Base-by-base conservation (phyloP, 306 rosid species). In the Inga oerstediana region DNA sequence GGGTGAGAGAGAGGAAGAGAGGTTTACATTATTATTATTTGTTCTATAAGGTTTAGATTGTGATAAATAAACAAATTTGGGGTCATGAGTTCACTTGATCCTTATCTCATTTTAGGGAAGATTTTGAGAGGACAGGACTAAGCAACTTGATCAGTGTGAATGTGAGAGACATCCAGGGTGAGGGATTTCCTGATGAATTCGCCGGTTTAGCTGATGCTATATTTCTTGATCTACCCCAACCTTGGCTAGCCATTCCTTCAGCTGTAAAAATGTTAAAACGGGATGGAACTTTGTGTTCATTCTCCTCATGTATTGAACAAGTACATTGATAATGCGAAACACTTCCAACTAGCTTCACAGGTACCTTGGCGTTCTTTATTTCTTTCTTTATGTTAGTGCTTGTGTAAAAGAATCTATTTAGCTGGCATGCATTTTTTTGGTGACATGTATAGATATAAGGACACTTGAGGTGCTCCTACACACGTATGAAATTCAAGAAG, bases 161-260 rank as follows among this genome's bases (percentile, higher is more conserved):
- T 52, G 97, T 91, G 77, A 91, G 95, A 84, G 95, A 95, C 80
- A 90, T 93, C 80, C 98, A 95, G 84, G 97, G 94, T 27, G 89
- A 91, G 81, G 98, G 97, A 68, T 95, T 95, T 87, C 97, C 97
- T 13, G 91, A 88, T 83, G 91, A 91, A 72, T 84, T 87, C 74
- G 61, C 76, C 13, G 88, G 92, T 74, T 79, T 77, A 84, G 94
- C 89, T 20, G 97, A 95, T 71, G 82, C 97, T 10, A 86, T 90
- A 77, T 95, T 93, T 88, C 86, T 95, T 84, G 98, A 95, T 86
- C 89, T 95, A 72, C 98, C 97, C 81, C 98, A 95, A 81, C 97
- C 98, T 35, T 95, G 98, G 97, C 84, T 93, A 44, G 94, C 93
- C 35, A 93, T 95, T 83, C 94, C 97, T 86, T 95, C 97, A 9